Evolutionary conservation across 164 flowering plant genomes (phyloP).

Genomic region (Vitis riparia): DNA sequence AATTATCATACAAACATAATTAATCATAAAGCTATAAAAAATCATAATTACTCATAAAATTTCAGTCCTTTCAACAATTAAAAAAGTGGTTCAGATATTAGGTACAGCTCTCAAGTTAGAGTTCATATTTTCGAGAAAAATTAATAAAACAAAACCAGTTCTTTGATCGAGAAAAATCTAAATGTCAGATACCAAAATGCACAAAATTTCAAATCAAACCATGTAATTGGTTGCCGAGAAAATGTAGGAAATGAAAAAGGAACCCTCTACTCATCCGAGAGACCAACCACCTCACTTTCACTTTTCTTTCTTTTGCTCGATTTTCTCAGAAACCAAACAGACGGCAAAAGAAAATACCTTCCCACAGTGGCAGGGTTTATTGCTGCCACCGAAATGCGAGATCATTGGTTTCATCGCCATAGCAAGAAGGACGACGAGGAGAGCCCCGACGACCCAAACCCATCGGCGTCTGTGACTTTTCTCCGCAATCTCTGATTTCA

Average conservation of each 20-base stretch:
- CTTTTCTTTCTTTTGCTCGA: not conserved
- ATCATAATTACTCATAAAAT: too few relatives aligned
- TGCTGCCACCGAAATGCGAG: conserved; percentile 4
- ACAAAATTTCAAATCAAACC: too few relatives aligned
- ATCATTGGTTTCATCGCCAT: conserved; percentile 13
- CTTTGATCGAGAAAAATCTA: too few relatives aligned
- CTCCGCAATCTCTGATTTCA: conserved; percentile 11
- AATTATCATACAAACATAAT: not conserved
- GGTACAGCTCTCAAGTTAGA: too few relatives aligned
- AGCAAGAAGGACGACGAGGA: conserved; percentile 20
- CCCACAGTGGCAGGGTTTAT: conserved; percentile 21
- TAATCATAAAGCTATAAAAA: too few relatives aligned
- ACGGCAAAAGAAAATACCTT: conserved; percentile 12
- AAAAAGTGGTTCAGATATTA: too few relatives aligned
- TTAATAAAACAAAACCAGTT: too few relatives aligned
- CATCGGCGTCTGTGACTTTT: conserved; percentile 11
- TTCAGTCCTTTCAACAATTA: too few relatives aligned
- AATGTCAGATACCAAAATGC: too few relatives aligned
- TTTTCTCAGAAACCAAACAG: conserved; percentile 7
- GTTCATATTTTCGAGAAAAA: too few relatives aligned
- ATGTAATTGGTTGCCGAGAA: too few relatives aligned
- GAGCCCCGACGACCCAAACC: conserved; percentile 21
- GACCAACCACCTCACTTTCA: not conserved
- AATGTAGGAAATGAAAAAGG: not conserved
- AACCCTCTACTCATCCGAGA: not conserved